phyloP scores from a whole-genome alignment of 2,329 filamentous ascomycete genomes.

The Exophiala sp. region DNA sequence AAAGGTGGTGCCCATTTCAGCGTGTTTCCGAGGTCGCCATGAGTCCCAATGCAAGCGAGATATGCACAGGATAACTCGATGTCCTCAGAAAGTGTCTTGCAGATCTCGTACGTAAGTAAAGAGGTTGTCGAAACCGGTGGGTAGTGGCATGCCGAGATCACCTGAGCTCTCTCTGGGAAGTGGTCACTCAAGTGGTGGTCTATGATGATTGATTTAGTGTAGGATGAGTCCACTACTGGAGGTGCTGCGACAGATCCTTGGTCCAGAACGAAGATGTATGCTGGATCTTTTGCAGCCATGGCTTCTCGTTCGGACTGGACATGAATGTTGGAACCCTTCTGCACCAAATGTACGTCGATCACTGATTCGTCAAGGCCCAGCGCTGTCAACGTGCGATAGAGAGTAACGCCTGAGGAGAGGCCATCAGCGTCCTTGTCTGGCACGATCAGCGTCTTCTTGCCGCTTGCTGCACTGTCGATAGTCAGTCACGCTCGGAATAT shows the following conservation, averaged over 20 bases:
- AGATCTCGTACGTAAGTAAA: constrained; percentile 63
- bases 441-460: constrained; percentile 56
- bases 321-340: constrained; percentile 59
- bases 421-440: constrained; percentile 70
- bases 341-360: constrained; percentile 58
- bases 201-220: constrained; percentile 55
- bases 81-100: constrained; percentile 52
- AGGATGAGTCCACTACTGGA: constrained; percentile 50
- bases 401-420: constrained; percentile 60
- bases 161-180: constrained; percentile 54
- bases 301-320: constrained; percentile 50
- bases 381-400: constrained; percentile 57
- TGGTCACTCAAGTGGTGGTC: constrained; percentile 63
- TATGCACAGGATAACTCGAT: constrained; percentile 54
- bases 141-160: constrained; percentile 61
- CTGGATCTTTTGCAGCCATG: constrained; percentile 51
- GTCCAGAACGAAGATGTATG: constrained; percentile 62
- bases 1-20: constrained; percentile 66
- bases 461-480: constrained; percentile 46
- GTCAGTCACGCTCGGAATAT: neutral
- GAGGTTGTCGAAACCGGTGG: constrained; percentile 65
- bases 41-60: constrained; percentile 63
- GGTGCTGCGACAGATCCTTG: constrained; percentile 59
- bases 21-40: constrained; percentile 63
- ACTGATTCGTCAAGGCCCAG: constrained; percentile 54